Evolutionary conservation across 164 flowering plant species (phyloP), one percentile per base, ranked within the genome.

Genomic region (Stephania yunnanensis): DNA sequence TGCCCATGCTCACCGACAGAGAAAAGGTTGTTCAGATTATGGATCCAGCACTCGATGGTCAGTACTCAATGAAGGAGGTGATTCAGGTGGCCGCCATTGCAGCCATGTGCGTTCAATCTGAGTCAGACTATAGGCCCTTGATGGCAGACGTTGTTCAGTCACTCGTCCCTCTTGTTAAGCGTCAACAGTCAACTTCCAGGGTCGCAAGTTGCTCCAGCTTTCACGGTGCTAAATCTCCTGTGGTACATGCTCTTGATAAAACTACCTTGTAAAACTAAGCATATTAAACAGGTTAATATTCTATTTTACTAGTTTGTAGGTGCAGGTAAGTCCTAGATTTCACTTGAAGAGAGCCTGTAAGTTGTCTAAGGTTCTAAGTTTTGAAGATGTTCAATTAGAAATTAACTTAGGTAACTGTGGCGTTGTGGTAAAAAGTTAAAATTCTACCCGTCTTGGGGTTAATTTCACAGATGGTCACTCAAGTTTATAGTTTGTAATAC

Each of bases 121-220:
- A 93, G 83, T 89, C 97, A 12, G 97, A 95, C 82, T 95, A 95
- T 82, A 83, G 99, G 79, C 99, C 98, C 20, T 74, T 95, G 55
- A 95, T 95, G 97, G 93, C 99, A 1, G 96, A 93, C 80, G 98
- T 95, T 0, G 96, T 93, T 77, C 98, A 95, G 85, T 95, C 99
- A 2, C 80, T 95, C 53, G 92, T 87, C 30, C 99, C 98, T 22
- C 83, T 93, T 42, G 95, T 90, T 80, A 93, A 87, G 82, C 82
- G 74, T 71, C 86, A 84, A 71, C 78, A 85, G 72, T 80, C 90
- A 67, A 36, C 84, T 25, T 82, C 93, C n/a, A 87, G 80, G 82
- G 81, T 70, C 12, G 85, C 86, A 45, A 82, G 81, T 83, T 82
- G 83, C 80, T 81, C 92, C 20, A 87, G 87, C 81, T 81, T 85